phyloP scores from a whole-genome alignment of 805 yeast species.

The Clavispora asparagi region DNA sequence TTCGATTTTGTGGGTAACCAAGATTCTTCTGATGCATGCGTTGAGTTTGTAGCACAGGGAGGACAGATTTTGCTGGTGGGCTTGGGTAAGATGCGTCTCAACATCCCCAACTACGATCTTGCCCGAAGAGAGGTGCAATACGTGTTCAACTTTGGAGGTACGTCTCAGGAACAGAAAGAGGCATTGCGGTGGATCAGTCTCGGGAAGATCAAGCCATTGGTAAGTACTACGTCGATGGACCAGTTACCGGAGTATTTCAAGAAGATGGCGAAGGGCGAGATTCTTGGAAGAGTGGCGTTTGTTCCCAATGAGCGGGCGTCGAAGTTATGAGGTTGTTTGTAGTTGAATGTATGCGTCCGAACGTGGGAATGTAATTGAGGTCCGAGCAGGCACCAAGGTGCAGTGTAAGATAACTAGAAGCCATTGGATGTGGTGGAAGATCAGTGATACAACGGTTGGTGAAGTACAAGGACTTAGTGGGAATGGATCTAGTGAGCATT shows the following conservation, averaged over 20 bases:
- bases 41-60: conserved; percentile 25
- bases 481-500: too few relatives aligned
- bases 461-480: too few relatives aligned
- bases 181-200: conserved; percentile 36
- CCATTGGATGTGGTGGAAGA: too few relatives aligned
- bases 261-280: conserved; percentile 31
- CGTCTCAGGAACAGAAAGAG: conserved; percentile 38
- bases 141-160: conserved; percentile 41
- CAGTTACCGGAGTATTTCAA: conserved; percentile 32
- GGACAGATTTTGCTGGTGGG: conserved; percentile 43
- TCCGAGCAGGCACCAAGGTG: too few relatives aligned
- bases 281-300: conserved; percentile 41
- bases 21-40: conserved; percentile 19
- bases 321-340: not conserved
- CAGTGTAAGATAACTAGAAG: too few relatives aligned
- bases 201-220: conserved; percentile 37
- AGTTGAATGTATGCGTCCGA: too few relatives aligned
- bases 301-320: conserved; percentile 5
- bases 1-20: conserved; percentile 38
- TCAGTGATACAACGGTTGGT: too few relatives aligned
- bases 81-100: conserved; percentile 30
- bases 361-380: too few relatives aligned
- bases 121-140: conserved; percentile 39
- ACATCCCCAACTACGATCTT: conserved; percentile 27
- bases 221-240: conserved; percentile 23